Evolutionary conservation across 352 stramenopile species (phyloP).

Genomic region (Globisporangium nagaii): DNA sequence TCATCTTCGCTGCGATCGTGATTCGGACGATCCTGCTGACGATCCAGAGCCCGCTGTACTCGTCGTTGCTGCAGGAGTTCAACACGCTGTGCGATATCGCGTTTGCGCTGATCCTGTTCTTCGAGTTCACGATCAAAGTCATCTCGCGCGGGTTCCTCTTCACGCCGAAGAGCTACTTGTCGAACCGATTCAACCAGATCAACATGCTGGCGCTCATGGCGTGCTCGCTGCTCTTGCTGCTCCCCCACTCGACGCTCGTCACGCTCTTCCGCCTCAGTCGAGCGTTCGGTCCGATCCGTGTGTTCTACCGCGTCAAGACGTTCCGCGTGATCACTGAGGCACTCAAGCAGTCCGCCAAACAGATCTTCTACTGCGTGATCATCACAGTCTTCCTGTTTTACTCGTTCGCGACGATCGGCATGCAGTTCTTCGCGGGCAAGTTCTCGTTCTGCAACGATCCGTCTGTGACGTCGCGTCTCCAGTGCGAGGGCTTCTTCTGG

Average conservation of each 20-base stretch:
- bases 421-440: slow-evolving; percentile 79
- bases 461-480: slow-evolving; percentile 24
- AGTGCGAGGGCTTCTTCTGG: slow-evolving; percentile 70
- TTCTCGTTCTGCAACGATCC: slow-evolving; percentile 82
- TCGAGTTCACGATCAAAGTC: slow-evolving; percentile 84
- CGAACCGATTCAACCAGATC: slow-evolving; percentile 78
- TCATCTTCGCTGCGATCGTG: slow-evolving; percentile 78
- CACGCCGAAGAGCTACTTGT: slow-evolving; percentile 76
- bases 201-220: slow-evolving; percentile 80
- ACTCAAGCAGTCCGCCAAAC: slow-evolving; percentile 60
- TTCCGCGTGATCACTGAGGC: slow-evolving; percentile 84
- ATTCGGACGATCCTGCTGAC: slow-evolving; percentile 70
- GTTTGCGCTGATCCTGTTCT: slow-evolving; percentile 67
- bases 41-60: slow-evolving; percentile 75
- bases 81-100: slow-evolving; percentile 66
- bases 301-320: slow-evolving; percentile 82
- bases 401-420: slow-evolving; percentile 78
- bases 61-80: slow-evolving; percentile 73
- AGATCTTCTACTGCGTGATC: slow-evolving; percentile 81
- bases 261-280: slow-evolving; percentile 67
- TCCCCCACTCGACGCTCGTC: slow-evolving; percentile 72
- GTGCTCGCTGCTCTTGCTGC: slow-evolving; percentile 63
- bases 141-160: slow-evolving; percentile 74
- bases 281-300: slow-evolving; percentile 75
- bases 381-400: slow-evolving; percentile 81